Conservation (phyloP, 257 asterid genomes). For the Penstemon davidsonii region DNA sequence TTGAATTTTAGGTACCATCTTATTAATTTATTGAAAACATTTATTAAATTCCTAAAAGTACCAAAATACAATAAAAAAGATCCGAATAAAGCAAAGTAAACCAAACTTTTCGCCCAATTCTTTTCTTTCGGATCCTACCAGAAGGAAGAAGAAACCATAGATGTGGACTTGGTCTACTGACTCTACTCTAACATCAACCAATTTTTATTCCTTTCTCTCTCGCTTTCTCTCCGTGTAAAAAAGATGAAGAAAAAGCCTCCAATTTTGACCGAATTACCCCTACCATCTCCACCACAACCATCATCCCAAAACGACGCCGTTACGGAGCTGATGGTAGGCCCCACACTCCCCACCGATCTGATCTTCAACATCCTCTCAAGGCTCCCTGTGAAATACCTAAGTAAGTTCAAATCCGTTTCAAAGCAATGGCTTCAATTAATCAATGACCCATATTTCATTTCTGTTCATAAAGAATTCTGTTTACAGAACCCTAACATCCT, state of each 20-base stretch:
- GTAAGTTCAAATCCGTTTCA: slow-evolving; percentile 58
- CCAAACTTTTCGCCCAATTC: too few relatives aligned
- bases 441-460: slow-evolving; percentile 39
- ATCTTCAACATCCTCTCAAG: slow-evolving; percentile 43
- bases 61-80: too few relatives aligned
- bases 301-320: slow-evolving; percentile 30
- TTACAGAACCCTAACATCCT: slow-evolving; percentile 39
- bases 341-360: slow-evolving; percentile 45
- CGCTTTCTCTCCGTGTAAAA: neutral
- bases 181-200: too few relatives aligned
- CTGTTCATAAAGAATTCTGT: slow-evolving; percentile 32
- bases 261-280: slow-evolving; percentile 24
- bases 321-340: slow-evolving; percentile 24
- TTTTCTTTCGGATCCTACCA: too few relatives aligned
- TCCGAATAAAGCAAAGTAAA: too few relatives aligned
- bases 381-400: slow-evolving; percentile 47
- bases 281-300: slow-evolving; percentile 1
- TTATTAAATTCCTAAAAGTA: too few relatives aligned
- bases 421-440: slow-evolving; percentile 52
- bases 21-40: too few relatives aligned
- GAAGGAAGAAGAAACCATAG: too few relatives aligned
- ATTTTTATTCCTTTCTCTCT: too few relatives aligned
- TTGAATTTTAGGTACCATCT: too few relatives aligned
- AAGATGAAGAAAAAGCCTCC: slow-evolving; percentile 39
- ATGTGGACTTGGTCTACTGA: too few relatives aligned